Base-by-base conservation (phyloP, 1,284 basidiomycete species). In the Sporisorium exsertum region DNA sequence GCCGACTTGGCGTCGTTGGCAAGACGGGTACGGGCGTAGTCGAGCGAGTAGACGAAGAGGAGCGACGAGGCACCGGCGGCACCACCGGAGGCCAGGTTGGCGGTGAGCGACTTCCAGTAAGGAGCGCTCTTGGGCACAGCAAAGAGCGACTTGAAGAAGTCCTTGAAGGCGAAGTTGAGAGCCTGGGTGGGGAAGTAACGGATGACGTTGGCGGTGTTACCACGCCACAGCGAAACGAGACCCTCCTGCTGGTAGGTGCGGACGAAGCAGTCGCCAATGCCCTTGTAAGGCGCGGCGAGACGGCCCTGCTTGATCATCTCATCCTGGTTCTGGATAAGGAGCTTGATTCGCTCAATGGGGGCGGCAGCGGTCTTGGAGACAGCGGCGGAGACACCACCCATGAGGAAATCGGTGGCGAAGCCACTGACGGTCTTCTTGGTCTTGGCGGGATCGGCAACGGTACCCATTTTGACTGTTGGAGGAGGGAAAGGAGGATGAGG, bases 251-350 rank as follows among this genome's bases (percentile, higher is more conserved):
- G 79, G 83, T 84, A 83, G 73, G 83, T 85, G 70, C 84, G 83
- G 68, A 74, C 66, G 64, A 85, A 85, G 81, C 82, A 84, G 82
- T 85, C 84, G 62, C 82, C 82, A 64, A 85, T 84, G 62, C 84
- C 83, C 83, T 82, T 85, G 84, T 85, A 85, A 58, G 83, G 84
- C 52, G 72, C 50, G 51, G 84, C 72, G 56, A 85, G 83, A 77
- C 84, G 83, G 72, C 83, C 84, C 80, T 84, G 84, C 81, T 84
- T 85, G 81, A 85, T 84, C 83, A 85, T 85, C 82, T 85, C 84
- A 65, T 80, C 84, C 80, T 85, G 84, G 79, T 85, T 85, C 81
- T 85, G 84, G 83, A 85, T 81, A 49, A 85, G 81, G 64, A 84
- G 84, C 83, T 85, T 85, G 76, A 85, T 73, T 66, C 84, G 83